phyloP scores from a whole-genome alignment of 2,329 filamentous ascomycete species.

The Arthrobotrys megalospora region DNA sequence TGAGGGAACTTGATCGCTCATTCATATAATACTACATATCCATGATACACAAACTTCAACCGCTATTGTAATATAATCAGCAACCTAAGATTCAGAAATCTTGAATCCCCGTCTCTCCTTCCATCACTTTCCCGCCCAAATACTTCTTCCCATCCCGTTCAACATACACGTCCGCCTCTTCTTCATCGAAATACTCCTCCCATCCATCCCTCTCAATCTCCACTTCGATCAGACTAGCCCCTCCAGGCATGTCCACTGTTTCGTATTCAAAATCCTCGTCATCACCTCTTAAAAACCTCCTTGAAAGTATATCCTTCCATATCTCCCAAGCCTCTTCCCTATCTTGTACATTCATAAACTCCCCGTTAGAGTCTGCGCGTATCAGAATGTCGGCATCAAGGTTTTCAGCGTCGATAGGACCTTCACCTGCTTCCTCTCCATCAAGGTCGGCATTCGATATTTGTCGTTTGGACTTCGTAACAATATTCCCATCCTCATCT shows the following conservation, averaged over 20 bases:
- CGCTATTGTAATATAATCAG: too few relatives aligned
- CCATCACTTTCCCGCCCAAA: conserved; percentile 40
- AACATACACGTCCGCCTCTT: conserved; percentile 51
- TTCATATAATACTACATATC: conserved; percentile 9
- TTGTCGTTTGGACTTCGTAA: conserved; percentile 28
- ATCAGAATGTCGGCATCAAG: conserved; percentile 53
- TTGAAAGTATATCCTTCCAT: conserved; percentile 49
- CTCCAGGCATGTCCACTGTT: conserved; percentile 38
- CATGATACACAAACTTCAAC: not conserved
- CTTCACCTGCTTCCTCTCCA: conserved; percentile 8
- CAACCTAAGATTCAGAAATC: conserved; percentile 35
- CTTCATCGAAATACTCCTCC: conserved; percentile 59
- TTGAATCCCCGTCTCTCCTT: conserved; percentile 55
- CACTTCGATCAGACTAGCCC: conserved; percentile 50
- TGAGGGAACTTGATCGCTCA: not conserved
- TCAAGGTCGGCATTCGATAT: not conserved
- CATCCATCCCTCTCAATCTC: conserved; percentile 56
- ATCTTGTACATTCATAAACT: conserved; percentile 42
- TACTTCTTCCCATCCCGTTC: conserved; percentile 55
- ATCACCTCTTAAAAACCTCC: conserved; percentile 50
- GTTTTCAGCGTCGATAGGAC: conserved; percentile 33
- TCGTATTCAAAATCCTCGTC: conserved; percentile 59
- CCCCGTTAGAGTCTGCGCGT: conserved; percentile 48
- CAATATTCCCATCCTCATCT: conserved; percentile 40
- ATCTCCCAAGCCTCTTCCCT: conserved; percentile 56